phyloP scores from a whole-genome alignment of 495 filamentous ascomycete species.

The Niebla homalea region DNA sequence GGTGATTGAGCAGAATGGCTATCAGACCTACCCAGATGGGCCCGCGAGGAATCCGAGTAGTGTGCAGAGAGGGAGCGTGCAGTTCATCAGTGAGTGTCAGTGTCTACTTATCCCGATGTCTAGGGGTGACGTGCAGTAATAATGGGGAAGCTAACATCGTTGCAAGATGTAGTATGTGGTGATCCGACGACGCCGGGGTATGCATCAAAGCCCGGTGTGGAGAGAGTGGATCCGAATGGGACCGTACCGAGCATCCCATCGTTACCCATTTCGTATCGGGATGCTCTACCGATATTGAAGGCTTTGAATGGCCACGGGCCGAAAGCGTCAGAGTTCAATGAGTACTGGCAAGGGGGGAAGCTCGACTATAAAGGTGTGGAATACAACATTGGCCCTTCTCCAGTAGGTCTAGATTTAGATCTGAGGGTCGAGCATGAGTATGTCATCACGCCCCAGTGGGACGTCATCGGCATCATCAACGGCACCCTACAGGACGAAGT shows the following conservation, averaged over 20 bases:
- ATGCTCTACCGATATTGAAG: slow-evolving; percentile 73
- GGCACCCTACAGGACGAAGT: slow-evolving; percentile 80
- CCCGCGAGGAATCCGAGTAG: slow-evolving; percentile 78
- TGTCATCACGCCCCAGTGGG: slow-evolving; percentile 79
- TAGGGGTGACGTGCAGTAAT: slow-evolving; percentile 2
- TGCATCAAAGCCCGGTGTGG: slow-evolving; percentile 78
- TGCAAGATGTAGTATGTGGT: slow-evolving; percentile 43
- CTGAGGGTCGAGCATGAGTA: slow-evolving; percentile 84
- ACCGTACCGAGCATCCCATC: slow-evolving; percentile 79
- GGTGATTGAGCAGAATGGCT: slow-evolving; percentile 67
- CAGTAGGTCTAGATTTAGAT: slow-evolving; percentile 60
- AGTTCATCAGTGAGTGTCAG: slow-evolving; percentile 54
- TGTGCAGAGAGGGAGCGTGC: slow-evolving; percentile 81
- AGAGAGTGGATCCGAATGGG: slow-evolving; percentile 54
- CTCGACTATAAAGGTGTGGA: slow-evolving; percentile 71
- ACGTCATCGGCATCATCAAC: slow-evolving; percentile 89
- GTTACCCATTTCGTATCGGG: slow-evolving; percentile 76
- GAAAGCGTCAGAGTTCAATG: slow-evolving; percentile 61
- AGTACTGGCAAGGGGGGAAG: slow-evolving; percentile 58
- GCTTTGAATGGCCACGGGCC: slow-evolving; percentile 83
- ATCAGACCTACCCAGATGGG: slow-evolving; percentile 69
- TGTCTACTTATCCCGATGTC: background rate
- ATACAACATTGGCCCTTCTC: slow-evolving; percentile 86
- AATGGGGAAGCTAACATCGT: slow-evolving; percentile 1
- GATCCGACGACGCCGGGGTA: slow-evolving; percentile 86